Evolutionary conservation across 208 protist genomes (phyloP).

Genomic region (Wallacemonas sp.): DNA sequence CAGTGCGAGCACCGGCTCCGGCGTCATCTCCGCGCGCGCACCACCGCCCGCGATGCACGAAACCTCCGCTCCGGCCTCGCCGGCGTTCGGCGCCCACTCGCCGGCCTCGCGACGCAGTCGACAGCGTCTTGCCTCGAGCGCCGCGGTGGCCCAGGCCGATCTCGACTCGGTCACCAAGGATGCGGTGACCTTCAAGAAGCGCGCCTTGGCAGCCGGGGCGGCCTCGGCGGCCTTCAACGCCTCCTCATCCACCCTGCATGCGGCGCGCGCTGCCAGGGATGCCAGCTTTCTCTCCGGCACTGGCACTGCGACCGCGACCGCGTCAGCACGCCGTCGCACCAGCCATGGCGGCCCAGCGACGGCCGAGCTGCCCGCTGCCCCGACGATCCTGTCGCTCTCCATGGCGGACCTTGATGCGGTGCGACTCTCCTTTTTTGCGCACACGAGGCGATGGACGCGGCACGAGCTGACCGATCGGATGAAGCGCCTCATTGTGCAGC

Average conservation of each 20-base stretch:
- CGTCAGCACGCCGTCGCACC: background rate
- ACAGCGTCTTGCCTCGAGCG: background rate
- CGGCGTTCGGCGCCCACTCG: background rate
- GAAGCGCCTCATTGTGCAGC: constrained; percentile 37
- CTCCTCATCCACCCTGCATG: background rate
- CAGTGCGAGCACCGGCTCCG: background rate
- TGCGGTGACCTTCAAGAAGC: constrained; percentile 3
- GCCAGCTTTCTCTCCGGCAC: no score
- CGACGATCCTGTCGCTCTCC: constrained; percentile 58
- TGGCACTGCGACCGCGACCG: background rate
- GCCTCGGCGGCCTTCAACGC: background rate
- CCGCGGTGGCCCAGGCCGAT: background rate
- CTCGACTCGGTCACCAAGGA: constrained; percentile 9
- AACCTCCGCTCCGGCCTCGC: background rate
- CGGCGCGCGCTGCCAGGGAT: no score
- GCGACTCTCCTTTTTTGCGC: constrained; percentile 52
- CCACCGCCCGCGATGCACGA: background rate
- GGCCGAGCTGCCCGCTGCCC: constrained; percentile 14
- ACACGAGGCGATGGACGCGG: constrained; percentile 38
- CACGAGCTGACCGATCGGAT: constrained; percentile 45
- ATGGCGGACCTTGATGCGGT: constrained; percentile 60
- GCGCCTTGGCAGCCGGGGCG: background rate
- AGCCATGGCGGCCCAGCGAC: background rate
- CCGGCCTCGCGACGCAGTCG: background rate
- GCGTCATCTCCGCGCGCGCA: background rate